phyloP scores from a whole-genome alignment of 208 protist species.

The Trypanosoma melophagium region DNA sequence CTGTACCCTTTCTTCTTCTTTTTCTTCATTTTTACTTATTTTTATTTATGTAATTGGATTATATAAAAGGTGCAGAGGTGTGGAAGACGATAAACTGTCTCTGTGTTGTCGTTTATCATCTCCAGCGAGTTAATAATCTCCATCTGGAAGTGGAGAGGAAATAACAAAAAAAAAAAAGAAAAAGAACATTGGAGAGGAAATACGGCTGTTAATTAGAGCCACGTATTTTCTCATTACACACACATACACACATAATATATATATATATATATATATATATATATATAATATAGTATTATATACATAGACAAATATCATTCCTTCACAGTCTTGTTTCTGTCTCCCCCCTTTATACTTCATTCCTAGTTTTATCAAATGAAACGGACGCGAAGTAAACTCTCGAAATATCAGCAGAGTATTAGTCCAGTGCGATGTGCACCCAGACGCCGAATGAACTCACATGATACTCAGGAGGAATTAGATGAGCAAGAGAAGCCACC shows the following conservation, averaged over 20 bases:
- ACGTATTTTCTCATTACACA: too few species aligned
- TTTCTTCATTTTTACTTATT: conserved; percentile 20
- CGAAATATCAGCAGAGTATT: background rate
- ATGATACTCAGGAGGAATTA: background rate
- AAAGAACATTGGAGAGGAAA: too few species aligned
- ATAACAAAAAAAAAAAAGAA: too few species aligned
- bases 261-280: too few species aligned
- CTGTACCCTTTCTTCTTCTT: conserved; percentile 2
- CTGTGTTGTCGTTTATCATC: background rate
- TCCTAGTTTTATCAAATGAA: conserved; percentile 13
- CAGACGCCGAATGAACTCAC: conserved; percentile 2
- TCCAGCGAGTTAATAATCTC: background rate
- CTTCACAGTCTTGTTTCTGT: background rate
- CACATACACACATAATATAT: too few species aligned
- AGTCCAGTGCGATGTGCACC: background rate
- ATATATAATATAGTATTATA: too few species aligned
- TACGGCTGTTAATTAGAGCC: too few species aligned
- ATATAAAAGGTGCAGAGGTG: conserved; percentile 2
- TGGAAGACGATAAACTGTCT: background rate
- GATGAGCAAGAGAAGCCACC: background rate
- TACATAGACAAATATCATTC: background rate
- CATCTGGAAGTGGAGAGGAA: background rate
- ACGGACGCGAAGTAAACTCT: conserved; percentile 5
- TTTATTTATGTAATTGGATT: conserved; percentile 11
- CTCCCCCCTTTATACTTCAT: background rate